Evolutionary conservation across 441 rosid genomes (phyloP).

Genomic region (Jatropha podagrica): DNA sequence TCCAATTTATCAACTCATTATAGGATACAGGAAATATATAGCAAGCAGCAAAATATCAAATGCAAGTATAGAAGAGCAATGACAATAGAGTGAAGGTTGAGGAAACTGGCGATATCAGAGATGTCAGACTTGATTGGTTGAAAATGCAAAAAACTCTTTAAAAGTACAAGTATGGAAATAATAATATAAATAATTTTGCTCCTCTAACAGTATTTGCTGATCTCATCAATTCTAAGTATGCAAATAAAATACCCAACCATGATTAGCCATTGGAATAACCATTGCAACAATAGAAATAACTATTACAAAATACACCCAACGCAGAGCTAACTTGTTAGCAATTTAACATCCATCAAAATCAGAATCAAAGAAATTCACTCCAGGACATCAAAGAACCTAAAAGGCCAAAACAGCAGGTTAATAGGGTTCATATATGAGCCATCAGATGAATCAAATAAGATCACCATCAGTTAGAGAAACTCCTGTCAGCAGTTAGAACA

Average conservation of each 20-base stretch:
- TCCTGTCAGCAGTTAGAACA: neutral
- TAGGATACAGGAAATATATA: neutral
- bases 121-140: neutral
- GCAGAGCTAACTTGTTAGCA: neutral
- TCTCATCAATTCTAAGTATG: neutral
- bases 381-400: neutral
- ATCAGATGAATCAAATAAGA: neutral
- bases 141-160: neutral
- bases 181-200: neutral
- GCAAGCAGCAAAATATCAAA: neutral
- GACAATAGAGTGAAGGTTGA: neutral
- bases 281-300: neutral
- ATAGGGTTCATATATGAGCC: neutral
- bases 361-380: neutral
- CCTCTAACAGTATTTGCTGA: constrained; percentile 9
- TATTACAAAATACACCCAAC: constrained; percentile 10
- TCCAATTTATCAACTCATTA: neutral
- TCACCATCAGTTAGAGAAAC: neutral
- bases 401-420: neutral
- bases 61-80: neutral
- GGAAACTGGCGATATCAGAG: neutral
- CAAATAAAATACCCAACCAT: neutral
- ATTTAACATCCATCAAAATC: constrained; percentile 7
- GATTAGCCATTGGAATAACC: constrained; percentile 1
- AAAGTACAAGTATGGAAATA: neutral